These are phyloP conservation scores for Globisporangium echinulatum DNA, from an alignment of 352 stramenopile genomes.

Conservation along the genomic window DNA sequence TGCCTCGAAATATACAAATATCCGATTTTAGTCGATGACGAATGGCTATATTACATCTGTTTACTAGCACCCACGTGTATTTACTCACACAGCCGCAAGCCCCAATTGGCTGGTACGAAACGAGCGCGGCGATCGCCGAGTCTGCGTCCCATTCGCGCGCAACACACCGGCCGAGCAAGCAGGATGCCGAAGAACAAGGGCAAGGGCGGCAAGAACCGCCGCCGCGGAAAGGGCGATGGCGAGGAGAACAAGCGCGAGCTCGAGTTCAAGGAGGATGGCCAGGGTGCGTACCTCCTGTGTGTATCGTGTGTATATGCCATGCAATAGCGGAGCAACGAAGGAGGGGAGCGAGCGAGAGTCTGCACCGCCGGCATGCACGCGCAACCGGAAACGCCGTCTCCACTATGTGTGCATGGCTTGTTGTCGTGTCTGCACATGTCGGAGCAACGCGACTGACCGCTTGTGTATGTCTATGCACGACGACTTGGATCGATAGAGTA, in stretches of 20 bases:
- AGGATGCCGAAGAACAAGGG: slow-evolving; percentile 89
- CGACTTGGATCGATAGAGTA: slow-evolving; percentile 76
- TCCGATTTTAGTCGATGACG: not conserved
- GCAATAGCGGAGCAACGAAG: no score
- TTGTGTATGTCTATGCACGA: not conserved
- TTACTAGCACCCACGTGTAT: not conserved
- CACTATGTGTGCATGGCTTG: no score
- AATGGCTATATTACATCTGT: no score
- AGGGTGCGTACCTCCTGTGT: slow-evolving; percentile 57
- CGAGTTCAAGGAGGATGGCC: slow-evolving; percentile 99
- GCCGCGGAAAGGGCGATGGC: slow-evolving; percentile 97
- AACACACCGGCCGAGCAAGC: not conserved
- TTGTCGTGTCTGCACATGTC: slow-evolving; percentile 2
- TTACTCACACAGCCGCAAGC: not conserved
- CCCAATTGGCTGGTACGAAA: not conserved
- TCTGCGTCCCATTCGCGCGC: not conserved
- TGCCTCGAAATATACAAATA: no score
- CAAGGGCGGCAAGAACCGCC: slow-evolving; percentile 98
- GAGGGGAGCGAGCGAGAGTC: no score
- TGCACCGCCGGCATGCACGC: no score
- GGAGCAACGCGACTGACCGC: not conserved
- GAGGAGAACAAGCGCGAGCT: slow-evolving; percentile 99
- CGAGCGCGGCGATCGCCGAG: not conserved
- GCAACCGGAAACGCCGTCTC: no score
- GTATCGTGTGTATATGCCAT: not conserved